phyloP scores from a whole-genome alignment of 1,284 basidiomycete species.

The Cutaneotrichosporon cutaneum region DNA sequence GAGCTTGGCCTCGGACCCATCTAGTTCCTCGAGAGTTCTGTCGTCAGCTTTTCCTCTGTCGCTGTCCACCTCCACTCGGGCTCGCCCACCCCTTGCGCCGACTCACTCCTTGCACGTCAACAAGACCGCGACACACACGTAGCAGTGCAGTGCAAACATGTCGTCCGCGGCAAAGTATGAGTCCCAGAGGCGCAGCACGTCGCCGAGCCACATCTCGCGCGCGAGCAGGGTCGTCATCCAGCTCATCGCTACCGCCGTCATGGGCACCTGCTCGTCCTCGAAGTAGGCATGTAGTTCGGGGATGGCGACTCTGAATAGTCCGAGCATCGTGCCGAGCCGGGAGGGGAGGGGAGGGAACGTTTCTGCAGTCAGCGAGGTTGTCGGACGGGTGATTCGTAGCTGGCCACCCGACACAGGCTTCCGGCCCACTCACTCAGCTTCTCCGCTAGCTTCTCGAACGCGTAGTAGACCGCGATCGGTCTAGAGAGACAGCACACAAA shows the following conservation, averaged over 20 bases:
- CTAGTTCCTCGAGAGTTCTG: conserved; percentile 46
- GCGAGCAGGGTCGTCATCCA: conserved; percentile 48
- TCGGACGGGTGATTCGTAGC: background rate
- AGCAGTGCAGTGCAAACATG: conserved; percentile 51
- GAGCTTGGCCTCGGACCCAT: conserved; percentile 48
- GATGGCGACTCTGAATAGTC: conserved; percentile 43
- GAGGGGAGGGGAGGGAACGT: conserved; percentile 44
- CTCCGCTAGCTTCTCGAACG: conserved; percentile 44
- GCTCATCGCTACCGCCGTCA: conserved; percentile 43
- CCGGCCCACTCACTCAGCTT: conserved; percentile 46
- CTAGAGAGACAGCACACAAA: conserved; percentile 45
- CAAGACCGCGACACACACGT: conserved; percentile 50
- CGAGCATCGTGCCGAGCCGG: conserved; percentile 44
- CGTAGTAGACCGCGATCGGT: conserved; percentile 42
- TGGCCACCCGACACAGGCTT: too few relatives aligned
- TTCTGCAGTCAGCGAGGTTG: conserved; percentile 27
- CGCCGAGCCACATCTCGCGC: conserved; percentile 50
- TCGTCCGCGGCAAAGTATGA: conserved; percentile 48
- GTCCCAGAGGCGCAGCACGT: conserved; percentile 50
- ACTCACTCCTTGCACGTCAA: conserved; percentile 50
- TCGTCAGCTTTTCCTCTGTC: conserved; percentile 33
- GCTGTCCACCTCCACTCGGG: conserved; percentile 47
- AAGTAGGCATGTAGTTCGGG: conserved; percentile 51
- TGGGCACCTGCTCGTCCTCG: conserved; percentile 52
- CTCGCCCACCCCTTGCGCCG: too few relatives aligned